phyloP scores from a whole-genome alignment of 129 eudicot genomes.

The Cynara cardunculus region DNA sequence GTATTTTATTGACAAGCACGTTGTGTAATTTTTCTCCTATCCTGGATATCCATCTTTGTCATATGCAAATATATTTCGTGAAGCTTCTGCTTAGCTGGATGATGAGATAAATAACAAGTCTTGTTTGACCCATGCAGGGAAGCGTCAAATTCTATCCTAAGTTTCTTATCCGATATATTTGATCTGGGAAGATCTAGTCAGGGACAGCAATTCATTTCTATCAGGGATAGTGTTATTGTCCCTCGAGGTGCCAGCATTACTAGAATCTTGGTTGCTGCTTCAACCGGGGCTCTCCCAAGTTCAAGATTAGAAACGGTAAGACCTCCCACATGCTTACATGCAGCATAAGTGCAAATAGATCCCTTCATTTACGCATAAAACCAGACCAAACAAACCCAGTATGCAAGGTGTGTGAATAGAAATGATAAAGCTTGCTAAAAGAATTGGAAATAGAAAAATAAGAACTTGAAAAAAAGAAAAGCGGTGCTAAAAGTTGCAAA shows the following conservation, averaged over 20 bases:
- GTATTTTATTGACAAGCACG: not conserved
- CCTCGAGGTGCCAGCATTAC: slow-evolving; percentile 84
- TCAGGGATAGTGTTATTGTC: slow-evolving; percentile 70
- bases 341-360: not conserved
- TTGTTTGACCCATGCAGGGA: slow-evolving; percentile 54
- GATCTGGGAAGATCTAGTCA: slow-evolving; percentile 75
- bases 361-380: not conserved
- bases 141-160: slow-evolving; percentile 93
- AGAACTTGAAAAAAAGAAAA: too few relatives aligned
- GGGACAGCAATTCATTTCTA: slow-evolving; percentile 52
- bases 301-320: slow-evolving; percentile 83
- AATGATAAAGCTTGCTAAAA: not conserved
- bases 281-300: slow-evolving; percentile 97
- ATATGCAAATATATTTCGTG: not conserved
- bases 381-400: too few relatives aligned
- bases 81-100: not conserved
- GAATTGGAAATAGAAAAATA: not conserved
- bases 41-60: not conserved
- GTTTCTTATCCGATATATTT: slow-evolving; percentile 83
- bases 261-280: slow-evolving; percentile 75
- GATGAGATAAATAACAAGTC: not conserved
- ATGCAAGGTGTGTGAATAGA: too few relatives aligned
- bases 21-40: not conserved
- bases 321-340: not conserved
- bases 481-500: too few relatives aligned